Evolutionary conservation across 2,329 filamentous ascomycete genomes (phyloP), one percentile per base, ranked within the genome.

Genomic region (Cercospora citrullina): DNA sequence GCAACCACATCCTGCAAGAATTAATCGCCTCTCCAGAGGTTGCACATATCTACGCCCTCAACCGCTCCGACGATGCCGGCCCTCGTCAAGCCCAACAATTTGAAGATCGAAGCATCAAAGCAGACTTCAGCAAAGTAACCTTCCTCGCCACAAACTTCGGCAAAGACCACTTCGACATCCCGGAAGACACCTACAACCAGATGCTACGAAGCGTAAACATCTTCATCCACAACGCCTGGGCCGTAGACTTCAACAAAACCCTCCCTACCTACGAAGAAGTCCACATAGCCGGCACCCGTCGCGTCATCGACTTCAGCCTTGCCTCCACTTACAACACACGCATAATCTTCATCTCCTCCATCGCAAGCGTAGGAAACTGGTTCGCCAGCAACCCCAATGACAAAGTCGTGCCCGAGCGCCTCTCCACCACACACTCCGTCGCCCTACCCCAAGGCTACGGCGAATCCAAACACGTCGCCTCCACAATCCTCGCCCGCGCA

Each of bases 341-440:
- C 26, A 76, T 81, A 30, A 66, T 77, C 65, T 81, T 80, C 74
- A 77, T 81, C 64, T 80, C 78, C 1, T 79, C 77, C 8, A 78
- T 81, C 57, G 77, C 77, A 16, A 76, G 74, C 30, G 79, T 80
- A 5, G 75, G 74, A 7, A 73, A 75, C 58, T 77, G 74, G 71
- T 64, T 64, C 1, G 60, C 62, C 1, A 60, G 62, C 3, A 60
- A 73, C 42, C 31, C 67, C 23, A n/a, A 67, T 3, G 66, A 65
- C 12, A 68, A 64, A 8, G 30, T 45, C 12, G 76, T 81, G 3
- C 78, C 78, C 6, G 79, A 81, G 59, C 42, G 68, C 9, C 67
- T 76, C 2, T 69, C 80, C 28, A 59, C 70, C 8, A 73, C 78
- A 65, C 69, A 72, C 59, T 48, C 60, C 12, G 67, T 74, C 12